Percentiles rank a stretch among this genome's conserved stretches.
phyloP scores from a whole-genome alignment of 768 basidiomycete genomes.

The Lentinula guzmanii region DNA sequence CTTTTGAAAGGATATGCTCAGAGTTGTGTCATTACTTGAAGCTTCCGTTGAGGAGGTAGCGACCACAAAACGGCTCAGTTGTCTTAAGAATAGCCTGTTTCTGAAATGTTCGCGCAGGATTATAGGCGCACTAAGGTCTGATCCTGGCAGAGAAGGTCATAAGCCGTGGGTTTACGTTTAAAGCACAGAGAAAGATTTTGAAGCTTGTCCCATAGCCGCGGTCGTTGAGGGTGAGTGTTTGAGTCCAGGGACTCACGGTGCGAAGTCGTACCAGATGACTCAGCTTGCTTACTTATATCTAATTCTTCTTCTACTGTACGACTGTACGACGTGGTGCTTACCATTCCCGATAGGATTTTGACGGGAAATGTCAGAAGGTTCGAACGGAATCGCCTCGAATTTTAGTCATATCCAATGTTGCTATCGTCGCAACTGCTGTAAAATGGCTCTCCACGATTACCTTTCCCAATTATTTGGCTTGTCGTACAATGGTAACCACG shows the following conservation, averaged over 20 bases:
- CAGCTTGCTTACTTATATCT: too few relatives aligned
- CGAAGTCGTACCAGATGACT: neutral
- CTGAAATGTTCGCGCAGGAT: neutral
- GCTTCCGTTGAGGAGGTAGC: neutral
- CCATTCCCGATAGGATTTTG: neutral
- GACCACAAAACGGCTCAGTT: neutral
- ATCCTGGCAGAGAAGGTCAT: neutral
- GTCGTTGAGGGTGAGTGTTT: neutral
- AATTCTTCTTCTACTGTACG: too few relatives aligned
- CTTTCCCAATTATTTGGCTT: too few relatives aligned
- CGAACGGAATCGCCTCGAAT: too few relatives aligned
- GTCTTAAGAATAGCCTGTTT: neutral
- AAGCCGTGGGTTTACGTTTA: neutral
- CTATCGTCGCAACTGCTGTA: too few relatives aligned
- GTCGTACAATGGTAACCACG: too few relatives aligned
- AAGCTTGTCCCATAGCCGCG: neutral
- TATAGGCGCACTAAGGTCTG: neutral
- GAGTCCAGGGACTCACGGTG: neutral
- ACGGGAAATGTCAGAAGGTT: neutral
- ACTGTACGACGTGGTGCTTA: too few relatives aligned
- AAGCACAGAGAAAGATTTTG: neutral
- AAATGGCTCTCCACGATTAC: too few relatives aligned
- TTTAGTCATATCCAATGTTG: too few relatives aligned
- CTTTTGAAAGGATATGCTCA: neutral
- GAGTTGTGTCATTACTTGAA: neutral